A percentile compares a stretch with the other conserved stretches of the same genome.
These are phyloP conservation scores for Populus hybrid DNA, from an alignment of 441 rosid species.

Conservation along the genomic window DNA sequence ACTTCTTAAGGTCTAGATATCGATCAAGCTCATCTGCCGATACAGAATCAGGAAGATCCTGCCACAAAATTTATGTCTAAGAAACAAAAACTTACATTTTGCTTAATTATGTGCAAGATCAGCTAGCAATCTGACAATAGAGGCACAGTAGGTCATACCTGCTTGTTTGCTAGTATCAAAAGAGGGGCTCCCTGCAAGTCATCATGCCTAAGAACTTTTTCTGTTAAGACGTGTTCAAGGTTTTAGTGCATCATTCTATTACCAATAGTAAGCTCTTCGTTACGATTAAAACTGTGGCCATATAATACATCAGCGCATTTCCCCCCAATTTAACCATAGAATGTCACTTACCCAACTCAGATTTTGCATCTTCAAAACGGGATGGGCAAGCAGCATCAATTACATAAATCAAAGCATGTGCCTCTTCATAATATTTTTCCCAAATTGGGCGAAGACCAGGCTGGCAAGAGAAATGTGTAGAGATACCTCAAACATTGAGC, in stretches of 20 bases:
- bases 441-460: conserved; percentile 94
- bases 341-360: conserved; percentile 65
- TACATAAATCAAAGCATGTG: conserved; percentile 85
- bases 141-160: conserved; percentile 39
- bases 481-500: conserved; percentile 7
- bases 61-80: conserved; percentile 16
- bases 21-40: conserved; percentile 77
- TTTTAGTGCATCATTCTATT: conserved; percentile 8
- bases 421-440: conserved; percentile 99
- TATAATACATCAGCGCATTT: not conserved
- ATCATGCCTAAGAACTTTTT: conserved; percentile 91
- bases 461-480: conserved; percentile 32
- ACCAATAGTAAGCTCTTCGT: conserved; percentile 2
- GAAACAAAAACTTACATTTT: not conserved
- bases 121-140: not conserved
- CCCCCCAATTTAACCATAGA: not conserved
- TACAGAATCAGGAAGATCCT: conserved; percentile 89
- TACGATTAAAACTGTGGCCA: not conserved
- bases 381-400: conserved; percentile 89
- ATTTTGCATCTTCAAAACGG: conserved; percentile 93
- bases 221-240: conserved; percentile 35
- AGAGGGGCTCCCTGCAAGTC: conserved; percentile 98
- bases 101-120: not conserved
- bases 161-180: conserved; percentile 88
- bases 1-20: conserved; percentile 85